Evolutionary conservation across 352 stramenopile genomes (phyloP), one percentile per base, ranked within the genome.

Genomic region (Pythium insidiosum): DNA sequence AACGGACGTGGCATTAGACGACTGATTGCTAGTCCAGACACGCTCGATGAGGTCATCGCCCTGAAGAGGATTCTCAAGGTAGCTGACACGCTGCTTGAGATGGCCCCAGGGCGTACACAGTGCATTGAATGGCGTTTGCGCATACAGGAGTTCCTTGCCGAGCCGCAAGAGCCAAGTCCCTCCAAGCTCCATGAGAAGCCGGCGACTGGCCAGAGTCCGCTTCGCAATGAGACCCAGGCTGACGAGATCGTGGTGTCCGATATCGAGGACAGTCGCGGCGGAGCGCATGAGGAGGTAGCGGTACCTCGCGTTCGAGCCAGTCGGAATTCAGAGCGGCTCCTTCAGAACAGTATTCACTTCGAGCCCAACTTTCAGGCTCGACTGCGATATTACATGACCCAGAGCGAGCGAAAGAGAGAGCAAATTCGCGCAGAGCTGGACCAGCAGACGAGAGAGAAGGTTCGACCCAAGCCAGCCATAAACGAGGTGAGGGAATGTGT

Each of bases 311-410:
- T 56, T 19, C 58, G 51, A 6, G 38, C 41, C 11, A 70, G 49
- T 22, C 50, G 50, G 18, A 40, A 28, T 2, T 88, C 75, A 0
- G 51, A 58, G 40, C 49, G 64, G 19, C 49, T 84, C 11, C 47
- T 84, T 24, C 57, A 58, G 10, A 52, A 56, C 37, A 85, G 72
- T 34, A 30, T 51, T 15, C 69, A 63, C 30, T 82, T 79, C 31
- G 68, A 85, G 34, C 60, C 69, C 0, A 57, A 85, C 31, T 86
- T 88, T 31, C 75, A 86, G 25, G 56, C 51, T 11, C 70, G 75
- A 6, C 71, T 88, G 65, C 65, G 61, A 18, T 50, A 69, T 20
- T 82, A 75, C 23, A 47, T 75, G 38, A 22, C 29, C 11, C 49
- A 63, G 35, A 71, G 58, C 20, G 47, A 66, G 24, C 45, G 62